phyloP scores from a whole-genome alignment of 495 filamentous ascomycete genomes.

The Parathielavia hyrcaniae region DNA sequence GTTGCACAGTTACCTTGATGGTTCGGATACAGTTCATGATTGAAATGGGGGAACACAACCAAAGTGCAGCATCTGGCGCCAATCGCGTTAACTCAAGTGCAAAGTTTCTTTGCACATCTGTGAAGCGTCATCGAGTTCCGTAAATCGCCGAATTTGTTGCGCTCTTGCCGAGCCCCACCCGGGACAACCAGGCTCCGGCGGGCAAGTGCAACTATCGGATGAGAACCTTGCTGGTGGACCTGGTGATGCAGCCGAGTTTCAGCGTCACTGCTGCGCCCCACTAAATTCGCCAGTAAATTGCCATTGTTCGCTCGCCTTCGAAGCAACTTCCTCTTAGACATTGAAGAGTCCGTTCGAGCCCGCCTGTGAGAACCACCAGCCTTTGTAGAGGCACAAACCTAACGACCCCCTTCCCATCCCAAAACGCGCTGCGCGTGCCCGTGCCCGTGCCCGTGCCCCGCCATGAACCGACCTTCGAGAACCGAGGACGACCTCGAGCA shows the following conservation, averaged over 20 bases:
- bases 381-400: neutral
- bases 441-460: neutral
- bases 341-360: neutral
- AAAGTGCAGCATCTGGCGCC: too few species aligned
- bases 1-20: too few species aligned
- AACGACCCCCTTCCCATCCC: neutral
- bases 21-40: too few species aligned
- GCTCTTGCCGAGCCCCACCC: neutral
- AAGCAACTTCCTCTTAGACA: neutral
- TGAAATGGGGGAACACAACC: too few species aligned
- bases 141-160: neutral
- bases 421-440: neutral
- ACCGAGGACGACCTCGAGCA: constrained; percentile 53
- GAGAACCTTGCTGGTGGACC: constrained; percentile 4
- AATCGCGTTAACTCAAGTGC: too few species aligned
- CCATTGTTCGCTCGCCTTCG: constrained; percentile 6
- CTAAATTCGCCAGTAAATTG: neutral
- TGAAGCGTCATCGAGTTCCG: neutral
- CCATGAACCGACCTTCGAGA: constrained; percentile 60
- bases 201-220: neutral
- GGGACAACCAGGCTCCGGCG: neutral
- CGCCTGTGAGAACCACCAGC: neutral
- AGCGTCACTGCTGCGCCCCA: constrained; percentile 2
- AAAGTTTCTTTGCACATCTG: neutral
- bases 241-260: neutral